These are phyloP conservation scores for Diaporthe vaccinii DNA, from an alignment of 2,329 filamentous ascomycete species.

Conservation along the genomic window DNA sequence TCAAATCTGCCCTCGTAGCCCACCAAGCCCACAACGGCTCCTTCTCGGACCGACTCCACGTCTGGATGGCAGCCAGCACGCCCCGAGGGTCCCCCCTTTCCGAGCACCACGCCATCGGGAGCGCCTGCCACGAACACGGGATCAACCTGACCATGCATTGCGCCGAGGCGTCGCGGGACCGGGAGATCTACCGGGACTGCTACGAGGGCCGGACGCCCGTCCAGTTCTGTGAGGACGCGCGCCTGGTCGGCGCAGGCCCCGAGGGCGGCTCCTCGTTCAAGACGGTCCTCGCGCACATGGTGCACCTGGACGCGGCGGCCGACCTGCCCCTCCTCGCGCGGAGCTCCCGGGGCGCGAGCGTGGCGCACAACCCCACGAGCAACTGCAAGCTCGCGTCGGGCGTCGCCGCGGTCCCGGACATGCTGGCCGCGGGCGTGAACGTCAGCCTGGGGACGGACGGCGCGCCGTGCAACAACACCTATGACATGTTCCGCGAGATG, in stretches of 20 bases:
- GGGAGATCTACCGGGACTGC: slow-evolving; percentile 52
- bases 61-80: slow-evolving; percentile 63
- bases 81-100: slow-evolving; percentile 58
- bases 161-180: slow-evolving; percentile 57
- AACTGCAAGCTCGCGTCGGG: slow-evolving; percentile 67
- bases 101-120: slow-evolving; percentile 56
- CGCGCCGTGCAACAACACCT: slow-evolving; percentile 65
- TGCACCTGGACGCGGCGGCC: slow-evolving; percentile 56
- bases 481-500: slow-evolving; percentile 67
- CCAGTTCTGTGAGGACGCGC: slow-evolving; percentile 56
- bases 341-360: slow-evolving; percentile 50
- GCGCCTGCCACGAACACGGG: slow-evolving; percentile 52
- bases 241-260: slow-evolving; percentile 53
- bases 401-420: slow-evolving; percentile 60
- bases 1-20: slow-evolving; percentile 50
- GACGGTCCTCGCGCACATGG: slow-evolving; percentile 66
- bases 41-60: slow-evolving; percentile 57
- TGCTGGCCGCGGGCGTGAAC: slow-evolving; percentile 59
- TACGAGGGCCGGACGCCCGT: slow-evolving; percentile 57
- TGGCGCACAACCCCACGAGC: slow-evolving; percentile 65
- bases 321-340: slow-evolving; percentile 48
- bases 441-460: slow-evolving; percentile 65
- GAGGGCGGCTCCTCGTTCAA: slow-evolving; percentile 42
- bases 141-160: slow-evolving; percentile 63
- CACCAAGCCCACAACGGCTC: slow-evolving; percentile 45